Evolutionary conservation across 805 yeast genomes (phyloP), one percentile per base, ranked within the genome.

Genomic region (Martiniozyma abietophila): DNA sequence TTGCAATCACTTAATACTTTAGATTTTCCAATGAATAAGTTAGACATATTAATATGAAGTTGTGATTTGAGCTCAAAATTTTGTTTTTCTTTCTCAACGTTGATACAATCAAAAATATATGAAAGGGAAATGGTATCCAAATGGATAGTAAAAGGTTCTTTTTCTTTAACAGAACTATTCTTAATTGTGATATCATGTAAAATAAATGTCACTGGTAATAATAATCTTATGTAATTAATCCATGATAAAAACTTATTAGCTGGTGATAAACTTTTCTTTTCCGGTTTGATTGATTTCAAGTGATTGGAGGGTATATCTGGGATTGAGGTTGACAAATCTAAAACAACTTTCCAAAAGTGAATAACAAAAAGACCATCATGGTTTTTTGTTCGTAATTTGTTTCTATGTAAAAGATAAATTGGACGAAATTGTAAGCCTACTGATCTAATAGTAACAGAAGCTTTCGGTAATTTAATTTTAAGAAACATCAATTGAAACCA

Each of bases 401-500:
- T 26, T 32, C 39, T 24, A 11, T 43, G 40, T 9, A 44, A 26
- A 4, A 44, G 24, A 18, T 42, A 46, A 43, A 42, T 38, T 1
- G 50, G 49, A 10, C 38, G 34, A 16, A 51, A 19, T 18, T 36
- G 41, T 3, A 50, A 12, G 8, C 37, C 29, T 11, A 52, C 27
- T 2, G 51, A 42, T 5, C 42, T 27, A 14, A 49, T 31, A 2
- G 26, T 17, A 4, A 49, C 12, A 2, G 31, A 18, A 22, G 35
- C 29, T 4, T 37, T 33, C 5, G 34, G 16, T 8, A 39, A 19
- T 15, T 39, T 29, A 11, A 41, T 25, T 4, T 37, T 36, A 5
- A 53, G 29, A 18, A 46, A 31, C 18, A 45, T 32, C 9, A 52
- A 12, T 18, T 41, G 38, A 18, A 50, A 31, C 55, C 53, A 50